phyloP scores from a whole-genome alignment of 2,329 filamentous ascomycete species.

The Venturia asperata region DNA sequence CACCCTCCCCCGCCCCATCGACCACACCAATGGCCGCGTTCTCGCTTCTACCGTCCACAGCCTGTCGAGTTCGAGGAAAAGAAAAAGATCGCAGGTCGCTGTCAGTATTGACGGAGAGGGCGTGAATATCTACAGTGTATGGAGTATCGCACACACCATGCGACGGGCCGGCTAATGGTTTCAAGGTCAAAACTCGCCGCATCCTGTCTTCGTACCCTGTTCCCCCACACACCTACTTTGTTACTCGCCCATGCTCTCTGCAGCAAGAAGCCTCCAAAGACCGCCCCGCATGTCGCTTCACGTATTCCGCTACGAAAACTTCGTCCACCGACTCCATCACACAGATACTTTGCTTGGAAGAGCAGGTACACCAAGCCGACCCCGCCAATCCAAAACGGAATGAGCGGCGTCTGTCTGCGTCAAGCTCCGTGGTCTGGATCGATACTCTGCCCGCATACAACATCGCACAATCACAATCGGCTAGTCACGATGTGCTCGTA shows the following conservation, averaged over 20 bases:
- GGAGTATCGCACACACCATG: constrained; percentile 15
- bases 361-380: constrained; percentile 37
- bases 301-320: constrained; percentile 47
- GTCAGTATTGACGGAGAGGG: constrained; percentile 55
- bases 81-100: constrained; percentile 55
- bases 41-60: constrained; percentile 45
- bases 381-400: constrained; percentile 23
- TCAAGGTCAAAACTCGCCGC: constrained; percentile 53
- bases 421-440: constrained; percentile 26
- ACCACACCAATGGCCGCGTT: constrained; percentile 34
- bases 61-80: constrained; percentile 49
- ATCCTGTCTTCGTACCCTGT: constrained; percentile 55
- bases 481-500: constrained; percentile 44
- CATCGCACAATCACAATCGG: constrained; percentile 22
- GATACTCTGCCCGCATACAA: constrained; percentile 29
- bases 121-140: constrained; percentile 56
- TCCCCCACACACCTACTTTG: constrained; percentile 52
- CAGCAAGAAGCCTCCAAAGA: constrained; percentile 43
- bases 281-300: constrained; percentile 44
- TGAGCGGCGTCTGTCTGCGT: constrained; percentile 24
- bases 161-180: background rate
- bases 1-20: constrained; percentile 18
- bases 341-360: constrained; percentile 49
- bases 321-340: constrained; percentile 38
- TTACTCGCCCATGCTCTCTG: constrained; percentile 52